A percentile compares a stretch with the other conserved stretches of the same genome.
Conservation (phyloP, 2,329 filamentous ascomycete species). For the Didymella sp. region DNA sequence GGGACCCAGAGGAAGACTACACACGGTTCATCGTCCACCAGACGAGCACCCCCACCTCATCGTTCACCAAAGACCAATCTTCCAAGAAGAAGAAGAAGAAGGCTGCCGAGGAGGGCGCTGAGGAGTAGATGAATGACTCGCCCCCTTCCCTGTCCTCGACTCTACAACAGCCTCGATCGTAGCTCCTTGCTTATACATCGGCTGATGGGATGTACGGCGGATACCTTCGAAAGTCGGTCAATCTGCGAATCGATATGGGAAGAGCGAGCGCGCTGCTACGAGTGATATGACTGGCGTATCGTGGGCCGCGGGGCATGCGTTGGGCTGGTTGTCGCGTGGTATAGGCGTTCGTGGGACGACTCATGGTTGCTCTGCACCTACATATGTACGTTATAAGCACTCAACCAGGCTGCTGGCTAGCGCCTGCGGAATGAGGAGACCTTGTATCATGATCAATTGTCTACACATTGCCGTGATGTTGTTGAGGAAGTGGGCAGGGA, state of each 20-base stretch:
- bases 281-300: constrained; percentile 21
- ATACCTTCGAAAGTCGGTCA: constrained; percentile 35
- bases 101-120: constrained; percentile 30
- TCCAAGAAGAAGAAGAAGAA: constrained; percentile 52
- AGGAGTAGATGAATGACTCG: constrained; percentile 50
- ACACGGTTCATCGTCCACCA: constrained; percentile 87
- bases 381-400: constrained; percentile 37
- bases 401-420: constrained; percentile 31
- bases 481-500: constrained; percentile 16
- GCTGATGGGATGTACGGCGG: constrained; percentile 29
- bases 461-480: constrained; percentile 30
- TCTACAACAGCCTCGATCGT: constrained; percentile 36
- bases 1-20: constrained; percentile 93
- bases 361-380: constrained; percentile 28
- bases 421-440: constrained; percentile 32
- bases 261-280: constrained; percentile 41
- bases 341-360: constrained; percentile 30
- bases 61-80: constrained; percentile 53
- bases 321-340: constrained; percentile 24
- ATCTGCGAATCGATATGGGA: constrained; percentile 43
- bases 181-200: constrained; percentile 31
- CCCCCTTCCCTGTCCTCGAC: constrained; percentile 46
- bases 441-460: constrained; percentile 16
- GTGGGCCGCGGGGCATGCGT: constrained; percentile 26
- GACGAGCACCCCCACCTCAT: constrained; percentile 63